A percentile compares a stretch with the other conserved stretches of the same genome.
phyloP scores from a whole-genome alignment of 2,329 filamentous ascomycete genomes.

The Claviceps paspali region DNA sequence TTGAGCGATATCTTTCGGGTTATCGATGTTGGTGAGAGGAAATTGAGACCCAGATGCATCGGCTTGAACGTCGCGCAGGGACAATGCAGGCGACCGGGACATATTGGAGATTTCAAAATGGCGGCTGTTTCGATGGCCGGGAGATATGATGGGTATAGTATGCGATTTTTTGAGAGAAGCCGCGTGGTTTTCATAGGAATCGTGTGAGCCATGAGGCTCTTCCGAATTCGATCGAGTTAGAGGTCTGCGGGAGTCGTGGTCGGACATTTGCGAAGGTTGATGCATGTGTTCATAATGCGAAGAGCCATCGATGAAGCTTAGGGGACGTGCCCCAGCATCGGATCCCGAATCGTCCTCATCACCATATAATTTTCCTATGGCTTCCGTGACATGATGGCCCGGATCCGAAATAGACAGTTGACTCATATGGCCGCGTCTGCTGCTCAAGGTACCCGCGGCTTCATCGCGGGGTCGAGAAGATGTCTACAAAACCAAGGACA shows the following conservation, averaged over 20 bases:
- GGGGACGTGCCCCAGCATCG: conserved; percentile 37
- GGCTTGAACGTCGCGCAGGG: conserved; percentile 37
- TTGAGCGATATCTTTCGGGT: conserved; percentile 77
- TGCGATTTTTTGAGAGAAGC: conserved; percentile 26
- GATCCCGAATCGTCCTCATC: conserved; percentile 52
- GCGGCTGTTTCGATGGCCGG: conserved; percentile 25
- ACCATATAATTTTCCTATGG: conserved; percentile 82
- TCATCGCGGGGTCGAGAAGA: conserved; percentile 41
- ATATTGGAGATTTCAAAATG: conserved; percentile 28
- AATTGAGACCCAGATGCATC: conserved; percentile 53
- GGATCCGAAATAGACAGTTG: conserved; percentile 66
- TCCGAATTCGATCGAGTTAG: conserved; percentile 33
- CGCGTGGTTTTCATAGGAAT: conserved; percentile 18
- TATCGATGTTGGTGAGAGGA: conserved; percentile 77
- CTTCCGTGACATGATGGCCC: conserved; percentile 86
- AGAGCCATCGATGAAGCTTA: conserved; percentile 54
- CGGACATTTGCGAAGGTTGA: conserved; percentile 12
- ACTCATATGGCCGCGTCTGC: conserved; percentile 41
- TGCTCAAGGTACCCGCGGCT: conserved; percentile 40
- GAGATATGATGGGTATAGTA: conserved; percentile 23
- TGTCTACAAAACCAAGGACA: conserved; percentile 26
- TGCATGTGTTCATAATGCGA: conserved; percentile 37
- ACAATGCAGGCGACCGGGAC: conserved; percentile 36
- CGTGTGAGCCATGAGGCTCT: conserved; percentile 16
- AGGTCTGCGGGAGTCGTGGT: conserved; percentile 23